phyloP scores from a whole-genome alignment of 2,329 filamentous ascomycete genomes.

The Sporothrix euskadiensis region DNA sequence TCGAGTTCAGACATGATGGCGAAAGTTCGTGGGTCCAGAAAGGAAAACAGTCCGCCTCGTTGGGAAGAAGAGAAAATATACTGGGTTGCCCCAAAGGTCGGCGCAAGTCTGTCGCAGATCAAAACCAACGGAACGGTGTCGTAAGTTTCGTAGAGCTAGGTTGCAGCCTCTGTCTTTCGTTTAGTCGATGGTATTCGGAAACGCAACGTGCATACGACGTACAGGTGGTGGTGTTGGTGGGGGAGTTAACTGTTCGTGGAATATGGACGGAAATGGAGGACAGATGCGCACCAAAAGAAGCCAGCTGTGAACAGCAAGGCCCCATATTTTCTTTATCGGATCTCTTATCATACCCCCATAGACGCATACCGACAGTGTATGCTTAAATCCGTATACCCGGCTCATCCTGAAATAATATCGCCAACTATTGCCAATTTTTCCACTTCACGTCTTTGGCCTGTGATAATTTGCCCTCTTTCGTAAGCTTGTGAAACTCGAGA shows the following conservation, averaged over 20 bases:
- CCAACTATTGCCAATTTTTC: conserved; percentile 2
- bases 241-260: not conserved
- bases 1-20: conserved; percentile 59
- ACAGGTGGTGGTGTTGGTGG: not conserved
- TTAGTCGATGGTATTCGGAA: not conserved
- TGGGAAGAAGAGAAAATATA: not conserved
- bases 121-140: not conserved
- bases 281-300: conserved; percentile 20
- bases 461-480: conserved; percentile 21
- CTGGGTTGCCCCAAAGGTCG: no score
- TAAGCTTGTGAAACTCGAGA: not conserved
- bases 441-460: not conserved
- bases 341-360: not conserved
- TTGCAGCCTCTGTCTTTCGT: not conserved
- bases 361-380: not conserved
- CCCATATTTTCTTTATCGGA: not conserved
- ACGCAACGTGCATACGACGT: no score
- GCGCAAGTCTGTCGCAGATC: not conserved
- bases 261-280: not conserved
- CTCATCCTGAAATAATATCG: not conserved
- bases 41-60: not conserved
- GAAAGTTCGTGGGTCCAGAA: not conserved
- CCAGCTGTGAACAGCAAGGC: conserved; percentile 14
- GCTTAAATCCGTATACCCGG: not conserved
- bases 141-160: not conserved